These are phyloP conservation scores for Solanum verrucosum DNA, from an alignment of 257 asterid species.

Conservation along the genomic window DNA sequence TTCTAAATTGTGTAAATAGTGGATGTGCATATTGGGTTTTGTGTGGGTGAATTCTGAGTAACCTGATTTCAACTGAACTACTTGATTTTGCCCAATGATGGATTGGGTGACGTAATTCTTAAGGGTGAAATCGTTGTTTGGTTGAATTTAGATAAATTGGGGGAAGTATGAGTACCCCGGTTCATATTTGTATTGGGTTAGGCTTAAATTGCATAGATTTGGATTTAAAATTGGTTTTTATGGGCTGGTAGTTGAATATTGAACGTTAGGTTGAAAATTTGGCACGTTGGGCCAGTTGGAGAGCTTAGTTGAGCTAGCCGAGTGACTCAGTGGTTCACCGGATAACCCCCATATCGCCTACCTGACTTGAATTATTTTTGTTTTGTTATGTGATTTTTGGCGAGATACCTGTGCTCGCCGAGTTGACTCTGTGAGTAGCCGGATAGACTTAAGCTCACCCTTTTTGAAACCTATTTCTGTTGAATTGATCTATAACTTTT, in stretches of 20 bases:
- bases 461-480: no score
- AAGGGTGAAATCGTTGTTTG: background rate
- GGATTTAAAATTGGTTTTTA: no score
- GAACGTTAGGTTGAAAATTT: no score
- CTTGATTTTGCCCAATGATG: background rate
- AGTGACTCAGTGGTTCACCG: background rate
- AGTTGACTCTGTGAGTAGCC: background rate
- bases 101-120: background rate
- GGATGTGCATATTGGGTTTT: background rate
- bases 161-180: background rate
- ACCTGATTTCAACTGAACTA: no score
- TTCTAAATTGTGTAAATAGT: no score
- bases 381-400: background rate
- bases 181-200: no score
- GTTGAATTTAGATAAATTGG: background rate
- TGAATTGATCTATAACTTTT: background rate
- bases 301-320: background rate
- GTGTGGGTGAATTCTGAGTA: background rate
- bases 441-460: background rate
- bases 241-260: background rate
- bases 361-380: background rate
- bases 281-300: background rate
- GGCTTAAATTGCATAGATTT: background rate
- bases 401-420: fast-evolving
- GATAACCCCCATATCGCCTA: background rate